Conservation (phyloP, 2,329 filamentous ascomycete species). For the Talaromyces rugulosus region DNA sequence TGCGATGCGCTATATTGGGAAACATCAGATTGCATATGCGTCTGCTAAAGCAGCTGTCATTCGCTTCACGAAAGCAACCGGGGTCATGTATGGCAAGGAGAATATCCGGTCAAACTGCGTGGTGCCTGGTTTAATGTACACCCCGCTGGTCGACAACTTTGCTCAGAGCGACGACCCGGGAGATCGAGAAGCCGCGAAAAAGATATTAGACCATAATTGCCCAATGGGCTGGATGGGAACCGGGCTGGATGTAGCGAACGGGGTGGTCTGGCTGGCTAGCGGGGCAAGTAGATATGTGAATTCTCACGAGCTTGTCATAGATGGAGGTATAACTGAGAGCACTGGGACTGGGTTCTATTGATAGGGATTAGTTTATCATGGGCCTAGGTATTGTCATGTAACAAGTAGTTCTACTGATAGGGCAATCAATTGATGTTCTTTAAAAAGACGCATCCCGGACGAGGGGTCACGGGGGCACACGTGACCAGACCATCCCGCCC, state of each 20-base stretch:
- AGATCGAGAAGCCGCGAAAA: conserved; percentile 42
- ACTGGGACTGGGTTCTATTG: conserved; percentile 11
- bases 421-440: background rate
- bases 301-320: conserved; percentile 57
- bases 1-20: conserved; percentile 48
- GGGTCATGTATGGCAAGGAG: conserved; percentile 36
- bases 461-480: background rate
- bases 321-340: conserved; percentile 23
- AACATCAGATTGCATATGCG: conserved; percentile 53
- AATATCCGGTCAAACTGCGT: conserved; percentile 51
- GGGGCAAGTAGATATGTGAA: conserved; percentile 70
- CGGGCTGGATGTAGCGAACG: conserved; percentile 63
- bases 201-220: conserved; percentile 22
- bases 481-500: background rate
- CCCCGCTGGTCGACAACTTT: conserved; percentile 46
- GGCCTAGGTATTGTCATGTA: background rate
- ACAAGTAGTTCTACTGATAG: background rate
- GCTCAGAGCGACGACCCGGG: conserved; percentile 41
- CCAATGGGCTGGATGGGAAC: conserved; percentile 40
- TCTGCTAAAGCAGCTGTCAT: conserved; percentile 49
- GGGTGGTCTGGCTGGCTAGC: conserved; percentile 66
- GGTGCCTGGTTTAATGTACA: conserved; percentile 54
- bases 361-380: background rate
- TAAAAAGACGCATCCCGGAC: background rate
- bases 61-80: conserved; percentile 47